Percentiles rank a stretch among this genome's conserved stretches.
Evolutionary conservation across 192 early-diverging fungal genomes (phyloP).

Genomic region (Coemansia sp.): DNA sequence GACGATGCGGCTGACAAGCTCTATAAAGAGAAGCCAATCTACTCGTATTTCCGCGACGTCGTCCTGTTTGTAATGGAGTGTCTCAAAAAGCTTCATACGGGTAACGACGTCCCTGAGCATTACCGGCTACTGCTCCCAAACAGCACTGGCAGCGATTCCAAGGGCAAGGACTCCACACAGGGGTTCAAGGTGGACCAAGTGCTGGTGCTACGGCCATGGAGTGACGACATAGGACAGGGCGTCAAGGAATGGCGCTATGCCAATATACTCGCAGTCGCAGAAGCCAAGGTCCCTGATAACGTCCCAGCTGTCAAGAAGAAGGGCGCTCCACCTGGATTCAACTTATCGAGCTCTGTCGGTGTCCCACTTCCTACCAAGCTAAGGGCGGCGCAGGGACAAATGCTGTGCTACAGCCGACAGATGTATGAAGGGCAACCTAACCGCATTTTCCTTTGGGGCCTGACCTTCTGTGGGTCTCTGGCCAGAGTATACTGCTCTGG

Average conservation of each 20-base stretch:
- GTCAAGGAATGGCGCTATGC: background rate
- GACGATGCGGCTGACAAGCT: background rate
- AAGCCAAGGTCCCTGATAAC: slow-evolving; percentile 2
- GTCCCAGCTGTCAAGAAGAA: background rate
- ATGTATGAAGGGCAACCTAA: slow-evolving; percentile 12
- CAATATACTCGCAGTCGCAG: background rate
- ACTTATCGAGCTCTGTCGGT: background rate
- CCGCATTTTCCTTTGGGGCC: slow-evolving; percentile 31
- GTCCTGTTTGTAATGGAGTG: slow-evolving; percentile 6
- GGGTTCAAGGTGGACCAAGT: slow-evolving; percentile 8
- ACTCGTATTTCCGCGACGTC: slow-evolving; percentile 7
- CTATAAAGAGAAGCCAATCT: background rate
- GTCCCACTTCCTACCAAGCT: background rate
- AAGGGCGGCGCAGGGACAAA: slow-evolving; percentile 1
- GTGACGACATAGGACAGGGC: background rate
- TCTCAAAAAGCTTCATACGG: slow-evolving; percentile 1
- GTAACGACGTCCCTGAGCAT: background rate
- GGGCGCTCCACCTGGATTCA: background rate
- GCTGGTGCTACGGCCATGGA: slow-evolving; percentile 7
- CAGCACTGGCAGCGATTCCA: background rate
- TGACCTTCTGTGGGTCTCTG: slow-evolving; percentile 15
- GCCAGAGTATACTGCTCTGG: background rate
- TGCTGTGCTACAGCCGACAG: slow-evolving; percentile 8
- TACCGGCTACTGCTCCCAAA: background rate
- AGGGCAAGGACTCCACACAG: slow-evolving; percentile 4